Evolutionary conservation across 2,329 filamentous ascomycete genomes (phyloP).

Genomic region (Balansia obtecta): DNA sequence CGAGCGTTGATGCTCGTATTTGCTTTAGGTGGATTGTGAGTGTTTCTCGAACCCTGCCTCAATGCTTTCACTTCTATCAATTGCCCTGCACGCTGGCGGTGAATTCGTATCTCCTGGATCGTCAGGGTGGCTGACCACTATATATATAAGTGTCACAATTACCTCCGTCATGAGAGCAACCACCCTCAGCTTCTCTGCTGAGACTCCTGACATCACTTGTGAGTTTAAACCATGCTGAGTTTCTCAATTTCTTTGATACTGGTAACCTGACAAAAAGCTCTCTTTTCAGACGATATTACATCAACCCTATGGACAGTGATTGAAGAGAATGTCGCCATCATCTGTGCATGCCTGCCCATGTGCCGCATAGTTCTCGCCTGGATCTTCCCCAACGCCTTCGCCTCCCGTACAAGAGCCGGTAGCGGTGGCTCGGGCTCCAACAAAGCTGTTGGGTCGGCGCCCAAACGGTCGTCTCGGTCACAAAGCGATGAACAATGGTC

Average conservation of each 20-base stretch:
- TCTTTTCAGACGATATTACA: conserved; percentile 17
- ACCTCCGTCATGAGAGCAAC: conserved; percentile 30
- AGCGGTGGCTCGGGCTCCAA: conserved; percentile 6
- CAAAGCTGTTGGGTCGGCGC: conserved; percentile 11
- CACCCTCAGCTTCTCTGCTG: conserved; percentile 26
- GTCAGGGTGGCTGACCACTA: not conserved
- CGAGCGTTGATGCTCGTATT: conserved; percentile 29
- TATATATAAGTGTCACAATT: conserved; percentile 20
- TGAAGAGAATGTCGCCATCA: conserved; percentile 26
- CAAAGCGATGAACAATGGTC: conserved; percentile 17
- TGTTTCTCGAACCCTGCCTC: conserved; percentile 2
- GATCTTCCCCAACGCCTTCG: conserved; percentile 23
- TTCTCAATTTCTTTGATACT: too few relatives aligned
- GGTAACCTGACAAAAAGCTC: not conserved
- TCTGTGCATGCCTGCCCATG: conserved; percentile 27
- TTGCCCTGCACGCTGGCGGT: not conserved
- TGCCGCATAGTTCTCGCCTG: conserved; percentile 25
- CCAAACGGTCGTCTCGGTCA: conserved; percentile 4
- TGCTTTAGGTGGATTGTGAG: conserved; percentile 29
- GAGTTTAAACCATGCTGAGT: conserved; percentile 3
- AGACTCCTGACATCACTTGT: conserved; percentile 25
- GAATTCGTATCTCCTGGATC: not conserved
- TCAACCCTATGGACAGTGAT: conserved; percentile 28
- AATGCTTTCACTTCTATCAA: not conserved
- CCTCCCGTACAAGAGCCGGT: conserved; percentile 5